These are phyloP conservation scores for Venturiaceae sp. DNA, from an alignment of 2,329 filamentous ascomycete species.

Conservation along the genomic window DNA sequence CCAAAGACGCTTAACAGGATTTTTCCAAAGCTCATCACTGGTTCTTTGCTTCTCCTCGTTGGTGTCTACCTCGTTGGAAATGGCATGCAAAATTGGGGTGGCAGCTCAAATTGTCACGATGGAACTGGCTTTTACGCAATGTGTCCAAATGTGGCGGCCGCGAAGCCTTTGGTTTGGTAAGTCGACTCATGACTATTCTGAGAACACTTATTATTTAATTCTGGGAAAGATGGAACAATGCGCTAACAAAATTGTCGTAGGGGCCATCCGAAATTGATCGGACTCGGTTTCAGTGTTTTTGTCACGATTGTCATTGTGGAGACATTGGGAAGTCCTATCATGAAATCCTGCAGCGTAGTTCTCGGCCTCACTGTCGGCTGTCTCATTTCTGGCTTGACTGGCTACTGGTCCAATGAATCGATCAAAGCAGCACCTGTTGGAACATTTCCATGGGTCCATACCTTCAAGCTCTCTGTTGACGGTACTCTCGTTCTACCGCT, in stretches of 20 bases:
- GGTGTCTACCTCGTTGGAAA: constrained; percentile 19
- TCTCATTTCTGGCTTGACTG: constrained; percentile 17
- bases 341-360: constrained; percentile 19
- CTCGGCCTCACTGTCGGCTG: constrained; percentile 19
- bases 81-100: constrained; percentile 20
- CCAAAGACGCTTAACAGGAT: constrained; percentile 16
- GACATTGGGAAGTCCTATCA: constrained; percentile 18
- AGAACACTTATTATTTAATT: constrained; percentile 8
- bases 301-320: constrained; percentile 19
- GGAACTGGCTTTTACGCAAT: constrained; percentile 19
- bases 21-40: constrained; percentile 20
- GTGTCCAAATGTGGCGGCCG: constrained; percentile 15
- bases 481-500: constrained; percentile 17
- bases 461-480: constrained; percentile 20
- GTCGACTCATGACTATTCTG: not conserved
- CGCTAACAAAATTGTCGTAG: not conserved
- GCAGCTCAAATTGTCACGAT: constrained; percentile 18
- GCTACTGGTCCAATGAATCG: constrained; percentile 17
- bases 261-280: constrained; percentile 18
- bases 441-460: constrained; percentile 19
- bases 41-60: constrained; percentile 16
- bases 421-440: constrained; percentile 15
- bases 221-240: not conserved
- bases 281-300: constrained; percentile 20
- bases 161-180: constrained; percentile 22